phyloP scores from a whole-genome alignment of 169 alveolate species.

The Cryptosporidium parvum region DNA sequence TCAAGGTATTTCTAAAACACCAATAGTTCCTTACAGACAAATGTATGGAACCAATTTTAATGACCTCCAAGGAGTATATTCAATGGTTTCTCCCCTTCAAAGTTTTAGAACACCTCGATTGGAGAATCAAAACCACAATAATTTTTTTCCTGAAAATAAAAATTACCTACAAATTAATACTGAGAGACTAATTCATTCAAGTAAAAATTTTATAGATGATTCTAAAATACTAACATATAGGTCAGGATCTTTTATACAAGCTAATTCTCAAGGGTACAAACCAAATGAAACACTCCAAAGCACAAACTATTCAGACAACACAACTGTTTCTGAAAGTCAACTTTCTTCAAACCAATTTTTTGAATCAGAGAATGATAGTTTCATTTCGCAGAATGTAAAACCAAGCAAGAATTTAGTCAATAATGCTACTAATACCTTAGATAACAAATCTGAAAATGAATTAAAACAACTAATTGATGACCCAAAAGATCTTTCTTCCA shows the following conservation, averaged over 20 bases:
- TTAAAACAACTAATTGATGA: not conserved
- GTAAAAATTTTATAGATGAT: not conserved
- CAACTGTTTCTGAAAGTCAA: constrained; percentile 27
- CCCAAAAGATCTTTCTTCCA: not conserved
- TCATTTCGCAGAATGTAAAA: not conserved
- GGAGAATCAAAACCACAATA: not conserved
- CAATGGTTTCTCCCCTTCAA: constrained; percentile 1
- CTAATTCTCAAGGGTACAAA: not conserved
- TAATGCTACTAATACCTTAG: not conserved
- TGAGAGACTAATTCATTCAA: not conserved
- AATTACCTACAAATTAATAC: constrained; percentile 4
- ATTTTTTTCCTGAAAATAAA: not conserved
- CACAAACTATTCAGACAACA: not conserved
- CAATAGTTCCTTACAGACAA: constrained; percentile 6
- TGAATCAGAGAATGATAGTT: constrained; percentile 23
- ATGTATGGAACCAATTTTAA: not conserved
- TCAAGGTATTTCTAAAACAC: not conserved
- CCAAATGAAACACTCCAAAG: not conserved
- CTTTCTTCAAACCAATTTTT: constrained; percentile 28
- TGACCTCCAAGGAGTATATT: not conserved
- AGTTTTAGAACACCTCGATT: not conserved
- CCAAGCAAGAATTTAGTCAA: not conserved
- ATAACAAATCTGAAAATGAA: not conserved
- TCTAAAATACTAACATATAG: constrained; percentile 2
- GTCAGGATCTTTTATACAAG: not conserved